Conservation (phyloP, 208 protist species). For the Leishmania major region DNA sequence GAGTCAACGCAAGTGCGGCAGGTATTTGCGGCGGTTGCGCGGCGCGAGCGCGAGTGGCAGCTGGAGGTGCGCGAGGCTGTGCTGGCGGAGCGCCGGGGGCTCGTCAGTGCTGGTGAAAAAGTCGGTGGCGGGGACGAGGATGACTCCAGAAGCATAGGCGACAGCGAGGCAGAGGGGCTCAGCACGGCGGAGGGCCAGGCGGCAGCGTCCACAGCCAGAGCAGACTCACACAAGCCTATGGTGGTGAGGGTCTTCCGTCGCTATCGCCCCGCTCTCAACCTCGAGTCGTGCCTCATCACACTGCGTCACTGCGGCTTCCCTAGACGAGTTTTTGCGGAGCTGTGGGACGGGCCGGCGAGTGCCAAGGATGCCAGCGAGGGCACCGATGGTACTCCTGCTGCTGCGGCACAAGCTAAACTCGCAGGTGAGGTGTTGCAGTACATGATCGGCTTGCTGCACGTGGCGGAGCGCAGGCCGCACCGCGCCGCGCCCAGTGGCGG, state of each 20-base stretch:
- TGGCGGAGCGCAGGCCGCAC: constrained; percentile 9
- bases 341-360: neutral
- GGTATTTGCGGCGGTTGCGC: constrained; percentile 39
- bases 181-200: neutral
- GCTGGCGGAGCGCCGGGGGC: neutral
- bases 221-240: neutral
- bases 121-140: neutral
- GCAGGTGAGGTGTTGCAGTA: constrained; percentile 40
- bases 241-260: neutral
- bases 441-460: constrained; percentile 33
- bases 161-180: neutral
- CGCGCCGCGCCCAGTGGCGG: neutral
- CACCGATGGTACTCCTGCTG: no score
- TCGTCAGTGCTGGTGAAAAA: neutral
- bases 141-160: neutral
- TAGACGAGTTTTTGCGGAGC: neutral
- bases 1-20: constrained; percentile 41
- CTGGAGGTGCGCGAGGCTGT: constrained; percentile 19
- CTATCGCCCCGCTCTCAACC: constrained; percentile 31
- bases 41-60: constrained; percentile 28
- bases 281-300: constrained; percentile 33
- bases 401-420: constrained; percentile 8
- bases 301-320: constrained; percentile 28
- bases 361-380: neutral
- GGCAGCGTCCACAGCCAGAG: neutral